Evolutionary conservation across 192 early-diverging fungal species (phyloP).

Genomic region (Coemansia sp.): DNA sequence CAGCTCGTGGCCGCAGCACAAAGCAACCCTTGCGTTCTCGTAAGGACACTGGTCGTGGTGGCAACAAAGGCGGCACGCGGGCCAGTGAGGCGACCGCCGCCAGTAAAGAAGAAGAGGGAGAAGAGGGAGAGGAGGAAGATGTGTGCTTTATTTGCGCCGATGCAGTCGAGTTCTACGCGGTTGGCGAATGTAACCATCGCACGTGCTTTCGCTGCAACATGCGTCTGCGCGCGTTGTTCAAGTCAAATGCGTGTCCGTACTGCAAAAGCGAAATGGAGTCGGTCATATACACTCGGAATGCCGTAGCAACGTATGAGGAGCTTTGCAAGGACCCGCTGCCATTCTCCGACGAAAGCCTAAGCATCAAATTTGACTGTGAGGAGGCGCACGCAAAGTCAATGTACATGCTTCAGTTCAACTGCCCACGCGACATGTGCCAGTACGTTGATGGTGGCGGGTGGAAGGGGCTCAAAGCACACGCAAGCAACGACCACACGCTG

Average conservation of each 20-base stretch:
- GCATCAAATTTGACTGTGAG: conserved; percentile 71
- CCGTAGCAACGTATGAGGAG: conserved; percentile 58
- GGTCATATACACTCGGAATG: conserved; percentile 74
- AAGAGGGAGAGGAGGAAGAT: conserved; percentile 32
- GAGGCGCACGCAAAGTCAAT: conserved; percentile 73
- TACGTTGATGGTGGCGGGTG: conserved; percentile 74
- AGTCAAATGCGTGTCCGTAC: conserved; percentile 79
- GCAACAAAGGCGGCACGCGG: background rate
- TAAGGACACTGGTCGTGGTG: background rate
- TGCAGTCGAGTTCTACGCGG: conserved; percentile 71
- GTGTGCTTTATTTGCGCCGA: conserved; percentile 91
- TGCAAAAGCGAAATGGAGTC: conserved; percentile 86
- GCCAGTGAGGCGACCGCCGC: background rate
- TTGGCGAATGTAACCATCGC: conserved; percentile 89
- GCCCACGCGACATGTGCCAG: conserved; percentile 79
- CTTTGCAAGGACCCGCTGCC: conserved; percentile 56
- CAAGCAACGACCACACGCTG: conserved; percentile 69
- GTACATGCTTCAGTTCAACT: conserved; percentile 79
- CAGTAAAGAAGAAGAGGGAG: background rate
- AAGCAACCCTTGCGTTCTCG: background rate
- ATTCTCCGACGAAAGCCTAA: conserved; percentile 63
- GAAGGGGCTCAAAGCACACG: conserved; percentile 81
- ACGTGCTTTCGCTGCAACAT: conserved; percentile 92
- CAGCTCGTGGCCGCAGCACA: conserved; percentile 4
- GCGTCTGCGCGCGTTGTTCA: conserved; percentile 84